phyloP scores from a whole-genome alignment of 75 land plant species.

The Ceratopteris richardii region DNA sequence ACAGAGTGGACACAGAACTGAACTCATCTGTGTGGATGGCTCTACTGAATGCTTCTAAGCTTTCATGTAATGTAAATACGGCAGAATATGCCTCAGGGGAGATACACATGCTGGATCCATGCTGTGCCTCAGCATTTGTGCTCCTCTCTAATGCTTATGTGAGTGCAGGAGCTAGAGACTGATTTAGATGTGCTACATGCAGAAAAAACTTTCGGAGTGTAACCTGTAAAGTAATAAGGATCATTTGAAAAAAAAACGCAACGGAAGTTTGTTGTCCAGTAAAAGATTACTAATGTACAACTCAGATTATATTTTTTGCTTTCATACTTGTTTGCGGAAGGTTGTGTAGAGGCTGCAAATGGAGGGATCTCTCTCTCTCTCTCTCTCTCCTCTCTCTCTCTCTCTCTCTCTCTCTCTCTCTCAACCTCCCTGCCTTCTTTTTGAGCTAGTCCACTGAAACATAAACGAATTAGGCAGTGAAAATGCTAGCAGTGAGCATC shows the following conservation, averaged over 20 bases:
- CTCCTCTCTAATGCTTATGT: slow-evolving; percentile 27
- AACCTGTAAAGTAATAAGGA: not conserved
- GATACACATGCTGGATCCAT: slow-evolving; percentile 15
- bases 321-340: not conserved
- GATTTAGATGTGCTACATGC: not conserved
- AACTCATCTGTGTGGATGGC: slow-evolving; percentile 17
- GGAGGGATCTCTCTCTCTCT: too few relatives aligned
- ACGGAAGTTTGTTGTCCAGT: not conserved
- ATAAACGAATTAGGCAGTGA: too few relatives aligned
- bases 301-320: too few relatives aligned
- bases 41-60: slow-evolving; percentile 17
- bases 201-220: not conserved
- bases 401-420: too few relatives aligned
- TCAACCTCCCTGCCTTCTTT: too few relatives aligned
- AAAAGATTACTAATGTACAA: too few relatives aligned
- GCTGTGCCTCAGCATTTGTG: slow-evolving; percentile 10
- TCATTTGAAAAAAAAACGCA: not conserved
- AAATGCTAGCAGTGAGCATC: too few relatives aligned
- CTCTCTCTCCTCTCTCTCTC: too few relatives aligned
- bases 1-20: slow-evolving; percentile 5
- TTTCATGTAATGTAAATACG: slow-evolving; percentile 32
- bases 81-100: slow-evolving; percentile 33
- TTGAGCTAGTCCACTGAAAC: too few relatives aligned
- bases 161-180: slow-evolving; percentile 2
- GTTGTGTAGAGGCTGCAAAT: not conserved